Percentiles rank a stretch among this genome's conserved stretches.
Evolutionary conservation across 441 rosid species (phyloP).

Genomic region (Populus hybrid): DNA sequence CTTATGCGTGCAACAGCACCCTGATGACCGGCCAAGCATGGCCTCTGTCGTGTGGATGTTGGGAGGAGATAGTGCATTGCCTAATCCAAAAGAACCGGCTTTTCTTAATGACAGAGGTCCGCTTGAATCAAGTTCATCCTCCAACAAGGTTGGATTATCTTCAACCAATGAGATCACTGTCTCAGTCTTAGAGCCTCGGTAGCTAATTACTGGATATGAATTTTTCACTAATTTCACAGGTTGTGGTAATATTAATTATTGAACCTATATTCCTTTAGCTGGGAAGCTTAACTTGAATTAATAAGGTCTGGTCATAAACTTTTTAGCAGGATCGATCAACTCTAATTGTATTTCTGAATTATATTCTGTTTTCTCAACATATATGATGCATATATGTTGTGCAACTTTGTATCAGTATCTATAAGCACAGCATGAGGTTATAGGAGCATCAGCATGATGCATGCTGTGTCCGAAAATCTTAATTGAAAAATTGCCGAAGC

Average conservation of each 20-base stretch:
- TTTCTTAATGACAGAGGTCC: not conserved
- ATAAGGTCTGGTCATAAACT: not conserved
- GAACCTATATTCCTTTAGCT: not conserved
- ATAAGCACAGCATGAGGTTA: no score
- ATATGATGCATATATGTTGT: no score
- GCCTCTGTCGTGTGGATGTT: not conserved
- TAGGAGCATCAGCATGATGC: no score
- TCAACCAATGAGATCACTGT: not conserved
- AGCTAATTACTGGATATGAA: not conserved
- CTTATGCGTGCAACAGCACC: not conserved
- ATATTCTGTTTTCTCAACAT: no score
- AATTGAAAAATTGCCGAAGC: no score
- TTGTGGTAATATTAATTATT: not conserved
- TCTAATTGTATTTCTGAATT: no score
- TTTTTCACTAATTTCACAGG: not conserved
- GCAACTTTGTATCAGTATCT: no score
- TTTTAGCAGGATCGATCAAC: no score
- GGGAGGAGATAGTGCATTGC: not conserved
- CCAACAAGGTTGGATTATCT: not conserved
- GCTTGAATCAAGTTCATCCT: not conserved
- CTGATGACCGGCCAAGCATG: not conserved
- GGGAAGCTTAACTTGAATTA: not conserved
- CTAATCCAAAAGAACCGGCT: not conserved
- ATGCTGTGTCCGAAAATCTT: no score
- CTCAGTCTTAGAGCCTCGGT: not conserved